Conservation (phyloP, 441 rosid genomes). For the Macaranga tanarius region DNA sequence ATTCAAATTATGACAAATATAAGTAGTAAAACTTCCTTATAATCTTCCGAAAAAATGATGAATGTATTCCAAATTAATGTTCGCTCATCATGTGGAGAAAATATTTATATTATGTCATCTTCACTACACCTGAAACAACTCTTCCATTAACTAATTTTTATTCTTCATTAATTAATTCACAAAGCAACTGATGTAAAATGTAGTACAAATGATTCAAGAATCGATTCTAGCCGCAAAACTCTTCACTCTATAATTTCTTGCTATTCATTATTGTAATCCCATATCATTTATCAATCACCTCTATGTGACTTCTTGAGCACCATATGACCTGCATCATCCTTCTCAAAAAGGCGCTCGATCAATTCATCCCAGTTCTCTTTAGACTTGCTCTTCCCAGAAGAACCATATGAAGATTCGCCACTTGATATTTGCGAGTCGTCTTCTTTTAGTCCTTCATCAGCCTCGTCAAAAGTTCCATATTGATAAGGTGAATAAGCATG, state of each 20-base stretch:
- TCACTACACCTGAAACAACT: no score
- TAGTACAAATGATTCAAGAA: conserved; percentile 32
- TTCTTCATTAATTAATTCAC: neutral
- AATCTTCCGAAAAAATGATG: no score
- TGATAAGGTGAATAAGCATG: conserved; percentile 61
- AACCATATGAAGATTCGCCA: conserved; percentile 38
- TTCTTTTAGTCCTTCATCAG: conserved; percentile 31
- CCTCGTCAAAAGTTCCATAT: conserved; percentile 76
- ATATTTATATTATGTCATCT: no score
- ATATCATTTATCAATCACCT: conserved; percentile 24
- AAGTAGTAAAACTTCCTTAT: no score
- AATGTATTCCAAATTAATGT: no score
- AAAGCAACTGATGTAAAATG: neutral
- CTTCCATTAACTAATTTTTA: no score
- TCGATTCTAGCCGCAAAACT: conserved; percentile 1
- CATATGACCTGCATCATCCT: conserved; percentile 65
- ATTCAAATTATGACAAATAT: no score
- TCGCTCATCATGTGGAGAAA: no score
- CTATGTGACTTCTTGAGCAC: conserved; percentile 46
- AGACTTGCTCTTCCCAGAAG: conserved; percentile 31
- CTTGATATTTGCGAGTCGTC: conserved; percentile 31
- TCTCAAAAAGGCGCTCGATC: conserved; percentile 68
- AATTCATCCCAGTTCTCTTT: conserved; percentile 70
- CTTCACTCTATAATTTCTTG: neutral
- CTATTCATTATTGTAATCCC: neutral